Percentiles rank a stretch among this genome's conserved stretches.
phyloP scores from a whole-genome alignment of 352 stramenopile species.

The Globisporangium nagaii region DNA sequence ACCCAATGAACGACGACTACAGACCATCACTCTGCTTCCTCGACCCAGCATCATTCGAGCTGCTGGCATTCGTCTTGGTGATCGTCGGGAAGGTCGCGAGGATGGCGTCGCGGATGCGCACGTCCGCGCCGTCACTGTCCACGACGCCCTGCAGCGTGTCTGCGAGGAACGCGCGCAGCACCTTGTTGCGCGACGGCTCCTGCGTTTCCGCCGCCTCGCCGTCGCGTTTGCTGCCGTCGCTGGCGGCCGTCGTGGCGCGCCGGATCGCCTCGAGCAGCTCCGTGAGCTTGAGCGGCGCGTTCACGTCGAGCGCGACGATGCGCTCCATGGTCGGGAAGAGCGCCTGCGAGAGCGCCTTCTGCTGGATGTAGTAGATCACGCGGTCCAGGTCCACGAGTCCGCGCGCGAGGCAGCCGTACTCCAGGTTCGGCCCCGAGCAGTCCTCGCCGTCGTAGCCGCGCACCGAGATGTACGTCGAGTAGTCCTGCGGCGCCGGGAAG shows the following conservation, averaged over 20 bases:
- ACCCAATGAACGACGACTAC: constrained; percentile 3
- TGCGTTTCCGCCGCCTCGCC: background rate
- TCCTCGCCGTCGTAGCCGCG: constrained; percentile 32
- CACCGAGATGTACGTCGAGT: constrained; percentile 42
- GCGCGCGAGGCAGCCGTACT: constrained; percentile 54
- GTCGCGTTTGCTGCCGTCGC: background rate
- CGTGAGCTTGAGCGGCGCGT: constrained; percentile 32
- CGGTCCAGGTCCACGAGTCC: constrained; percentile 45
- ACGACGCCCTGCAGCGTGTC: constrained; percentile 25
- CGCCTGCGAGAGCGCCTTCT: constrained; percentile 26
- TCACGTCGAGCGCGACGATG: constrained; percentile 47
- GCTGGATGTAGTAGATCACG: constrained; percentile 27
- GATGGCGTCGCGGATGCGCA: constrained; percentile 32
- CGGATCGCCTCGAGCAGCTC: constrained; percentile 33
- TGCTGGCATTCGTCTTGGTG: background rate
- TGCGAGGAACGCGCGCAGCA: constrained; percentile 25
- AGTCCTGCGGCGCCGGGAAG: constrained; percentile 45
- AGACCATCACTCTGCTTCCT: background rate
- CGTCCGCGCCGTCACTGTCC: constrained; percentile 24
- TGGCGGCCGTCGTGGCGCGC: constrained; percentile 16
- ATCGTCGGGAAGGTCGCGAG: constrained; percentile 21
- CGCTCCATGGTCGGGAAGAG: constrained; percentile 44
- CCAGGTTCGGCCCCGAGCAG: constrained; percentile 35
- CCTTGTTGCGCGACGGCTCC: constrained; percentile 26
- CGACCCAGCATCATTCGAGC: background rate